Evolutionary conservation across 345 rosid species (phyloP).

Genomic region (Ceriops tagal): DNA sequence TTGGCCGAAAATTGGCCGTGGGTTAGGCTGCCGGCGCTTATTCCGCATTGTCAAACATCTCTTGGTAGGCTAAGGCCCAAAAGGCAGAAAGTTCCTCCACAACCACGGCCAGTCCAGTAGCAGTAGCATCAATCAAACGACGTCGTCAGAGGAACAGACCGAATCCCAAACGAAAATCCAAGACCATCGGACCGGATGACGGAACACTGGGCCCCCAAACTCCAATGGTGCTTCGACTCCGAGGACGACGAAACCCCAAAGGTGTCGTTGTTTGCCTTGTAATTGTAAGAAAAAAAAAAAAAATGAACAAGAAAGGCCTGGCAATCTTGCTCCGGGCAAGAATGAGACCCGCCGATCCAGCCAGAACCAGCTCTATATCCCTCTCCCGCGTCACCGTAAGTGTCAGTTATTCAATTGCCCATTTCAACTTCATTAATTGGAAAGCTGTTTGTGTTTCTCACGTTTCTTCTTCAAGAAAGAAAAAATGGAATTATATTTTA

Average conservation of each 20-base stretch:
- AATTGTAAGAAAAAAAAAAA: neutral
- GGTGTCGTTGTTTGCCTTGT: neutral
- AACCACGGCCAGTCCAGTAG: too few relatives aligned
- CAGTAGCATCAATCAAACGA: too few relatives aligned
- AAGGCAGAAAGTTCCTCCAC: too few relatives aligned
- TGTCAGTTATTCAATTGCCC: neutral
- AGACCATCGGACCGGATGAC: too few relatives aligned
- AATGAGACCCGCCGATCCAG: constrained; percentile 51
- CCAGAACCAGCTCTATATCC: constrained; percentile 23
- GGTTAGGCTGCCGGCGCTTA: too few relatives aligned
- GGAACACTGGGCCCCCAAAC: too few relatives aligned
- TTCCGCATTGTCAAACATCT: too few relatives aligned
- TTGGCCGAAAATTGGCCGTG: too few relatives aligned
- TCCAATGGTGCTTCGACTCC: too few relatives aligned
- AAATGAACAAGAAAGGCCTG: constrained; percentile 70
- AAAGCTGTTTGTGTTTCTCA: neutral
- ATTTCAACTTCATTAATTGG: neutral
- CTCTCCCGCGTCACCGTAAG: constrained; percentile 57
- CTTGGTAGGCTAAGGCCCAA: too few relatives aligned
- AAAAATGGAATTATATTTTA: neutral
- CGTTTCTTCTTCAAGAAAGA: neutral
- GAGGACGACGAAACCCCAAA: neutral
- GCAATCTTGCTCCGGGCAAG: constrained; percentile 68
- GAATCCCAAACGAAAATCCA: too few relatives aligned
- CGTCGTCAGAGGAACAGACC: too few relatives aligned